Percentiles rank a stretch among this genome's conserved stretches.
Conservation (phyloP, 2,329 filamentous ascomycete species). For the Fusarium acutatum region DNA sequence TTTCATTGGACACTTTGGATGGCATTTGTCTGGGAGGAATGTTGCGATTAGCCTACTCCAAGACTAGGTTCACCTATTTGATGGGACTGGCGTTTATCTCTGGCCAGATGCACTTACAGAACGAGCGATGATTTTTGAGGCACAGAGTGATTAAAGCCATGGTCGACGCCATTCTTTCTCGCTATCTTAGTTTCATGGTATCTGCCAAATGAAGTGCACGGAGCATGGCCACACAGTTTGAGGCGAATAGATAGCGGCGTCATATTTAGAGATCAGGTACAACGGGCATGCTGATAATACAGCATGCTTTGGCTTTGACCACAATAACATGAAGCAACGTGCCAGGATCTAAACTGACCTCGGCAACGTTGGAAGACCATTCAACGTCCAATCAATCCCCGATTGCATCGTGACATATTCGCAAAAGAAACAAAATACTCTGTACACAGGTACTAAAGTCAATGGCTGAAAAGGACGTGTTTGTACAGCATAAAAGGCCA, state of each 20-base stretch:
- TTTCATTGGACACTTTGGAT: neutral
- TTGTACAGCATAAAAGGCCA: neutral
- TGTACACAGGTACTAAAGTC: neutral
- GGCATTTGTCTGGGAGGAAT: neutral
- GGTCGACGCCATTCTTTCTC: neutral
- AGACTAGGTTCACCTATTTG: neutral
- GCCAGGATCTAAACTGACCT: neutral
- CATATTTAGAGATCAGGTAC: conserved; percentile 11
- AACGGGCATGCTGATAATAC: conserved; percentile 5
- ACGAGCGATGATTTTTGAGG: neutral
- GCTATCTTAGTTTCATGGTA: neutral
- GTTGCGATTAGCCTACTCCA: neutral
- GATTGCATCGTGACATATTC: neutral
- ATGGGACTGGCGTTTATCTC: conserved; percentile 26
- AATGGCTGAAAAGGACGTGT: neutral
- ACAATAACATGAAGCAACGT: conserved; percentile 3
- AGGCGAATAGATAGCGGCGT: conserved; percentile 3
- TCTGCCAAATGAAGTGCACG: neutral
- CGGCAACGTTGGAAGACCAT: neutral
- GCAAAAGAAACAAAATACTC: neutral
- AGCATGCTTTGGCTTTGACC: conserved; percentile 8
- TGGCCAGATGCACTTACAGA: neutral
- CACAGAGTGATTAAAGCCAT: neutral
- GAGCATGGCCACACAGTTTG: neutral
- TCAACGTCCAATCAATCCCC: neutral